Conservation (phyloP, 2,329 filamentous ascomycete genomes). For the Thyridium curvatum region DNA sequence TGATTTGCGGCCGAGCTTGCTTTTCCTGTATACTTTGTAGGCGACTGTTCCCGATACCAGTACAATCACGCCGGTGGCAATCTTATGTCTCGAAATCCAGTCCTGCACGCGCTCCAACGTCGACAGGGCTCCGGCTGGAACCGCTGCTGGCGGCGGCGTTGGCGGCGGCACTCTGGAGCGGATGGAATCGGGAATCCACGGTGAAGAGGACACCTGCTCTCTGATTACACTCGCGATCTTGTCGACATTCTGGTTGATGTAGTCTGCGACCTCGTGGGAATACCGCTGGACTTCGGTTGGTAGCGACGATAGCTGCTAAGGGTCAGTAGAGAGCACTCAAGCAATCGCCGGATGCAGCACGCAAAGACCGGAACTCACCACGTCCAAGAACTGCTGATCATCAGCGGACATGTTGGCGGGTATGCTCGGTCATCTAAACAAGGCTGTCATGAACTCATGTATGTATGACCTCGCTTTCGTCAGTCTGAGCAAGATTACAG, state of each 20-base stretch:
- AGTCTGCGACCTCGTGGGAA: conserved; percentile 67
- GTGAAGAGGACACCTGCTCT: conserved; percentile 58
- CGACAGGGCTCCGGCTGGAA: conserved; percentile 18
- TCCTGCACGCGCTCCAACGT: conserved; percentile 51
- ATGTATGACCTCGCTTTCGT: too few relatives aligned
- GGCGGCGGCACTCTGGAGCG: conserved; percentile 50
- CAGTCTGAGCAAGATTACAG: too few relatives aligned
- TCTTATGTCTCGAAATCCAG: conserved; percentile 69
- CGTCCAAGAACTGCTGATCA: conserved; percentile 71
- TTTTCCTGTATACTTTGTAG: conserved; percentile 44
- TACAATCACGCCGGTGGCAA: conserved; percentile 65
- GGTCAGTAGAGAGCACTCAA: background rate
- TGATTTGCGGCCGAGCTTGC: conserved; percentile 55
- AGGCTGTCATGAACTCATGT: too few relatives aligned
- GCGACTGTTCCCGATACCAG: conserved; percentile 62
- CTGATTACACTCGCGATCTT: conserved; percentile 64
- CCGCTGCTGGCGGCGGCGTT: conserved; percentile 24
- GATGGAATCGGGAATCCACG: conserved; percentile 68
- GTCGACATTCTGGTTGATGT: conserved; percentile 77
- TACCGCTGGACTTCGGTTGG: conserved; percentile 63
- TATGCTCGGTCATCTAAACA: background rate
- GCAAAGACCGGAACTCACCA: conserved; percentile 46
- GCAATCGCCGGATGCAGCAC: conserved; percentile 4
- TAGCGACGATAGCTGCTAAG: conserved; percentile 41
- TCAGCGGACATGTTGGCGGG: conserved; percentile 63